A percentile compares a stretch with the other conserved stretches of the same genome.
These are phyloP conservation scores for Immersiella caudata DNA, from an alignment of 495 filamentous ascomycete genomes.

Conservation along the genomic window DNA sequence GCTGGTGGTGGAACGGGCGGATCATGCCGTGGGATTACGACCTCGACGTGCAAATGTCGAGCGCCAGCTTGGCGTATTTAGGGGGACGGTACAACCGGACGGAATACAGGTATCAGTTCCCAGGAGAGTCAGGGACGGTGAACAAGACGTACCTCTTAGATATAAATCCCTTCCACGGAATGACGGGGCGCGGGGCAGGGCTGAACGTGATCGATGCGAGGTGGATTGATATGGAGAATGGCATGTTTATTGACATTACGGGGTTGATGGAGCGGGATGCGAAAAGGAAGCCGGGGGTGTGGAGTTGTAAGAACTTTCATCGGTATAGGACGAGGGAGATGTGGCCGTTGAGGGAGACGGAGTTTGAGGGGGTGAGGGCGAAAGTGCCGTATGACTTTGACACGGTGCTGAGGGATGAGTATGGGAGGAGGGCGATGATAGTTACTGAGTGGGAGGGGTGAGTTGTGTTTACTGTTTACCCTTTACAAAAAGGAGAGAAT, in stretches of 20 bases:
- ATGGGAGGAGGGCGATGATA: slow-evolving; percentile 66
- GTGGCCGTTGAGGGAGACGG: slow-evolving; percentile 75
- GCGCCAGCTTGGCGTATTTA: slow-evolving; percentile 62
- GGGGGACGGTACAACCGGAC: slow-evolving; percentile 68
- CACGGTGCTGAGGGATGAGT: slow-evolving; percentile 73
- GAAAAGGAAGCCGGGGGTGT: slow-evolving; percentile 60
- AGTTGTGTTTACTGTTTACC: slow-evolving; percentile 31
- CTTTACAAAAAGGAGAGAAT: neutral
- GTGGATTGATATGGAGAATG: slow-evolving; percentile 78
- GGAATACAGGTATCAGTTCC: slow-evolving; percentile 57
- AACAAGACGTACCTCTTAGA: slow-evolving; percentile 67
- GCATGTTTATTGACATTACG: slow-evolving; percentile 89
- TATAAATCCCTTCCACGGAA: slow-evolving; percentile 69
- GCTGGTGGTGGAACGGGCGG: slow-evolving; percentile 91
- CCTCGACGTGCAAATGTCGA: slow-evolving; percentile 79
- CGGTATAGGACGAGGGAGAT: slow-evolving; percentile 70
- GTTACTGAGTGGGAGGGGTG: slow-evolving; percentile 66
- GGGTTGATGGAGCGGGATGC: slow-evolving; percentile 71
- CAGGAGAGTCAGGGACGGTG: slow-evolving; percentile 23
- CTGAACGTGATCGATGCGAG: slow-evolving; percentile 83
- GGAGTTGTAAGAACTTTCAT: slow-evolving; percentile 84
- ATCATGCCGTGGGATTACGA: slow-evolving; percentile 89
- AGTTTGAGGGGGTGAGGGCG: slow-evolving; percentile 76
- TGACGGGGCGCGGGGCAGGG: slow-evolving; percentile 64
- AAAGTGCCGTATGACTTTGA: slow-evolving; percentile 77